Conservation (phyloP, 139 green algal genomes). For the Zygnema circumcarinatum region DNA sequence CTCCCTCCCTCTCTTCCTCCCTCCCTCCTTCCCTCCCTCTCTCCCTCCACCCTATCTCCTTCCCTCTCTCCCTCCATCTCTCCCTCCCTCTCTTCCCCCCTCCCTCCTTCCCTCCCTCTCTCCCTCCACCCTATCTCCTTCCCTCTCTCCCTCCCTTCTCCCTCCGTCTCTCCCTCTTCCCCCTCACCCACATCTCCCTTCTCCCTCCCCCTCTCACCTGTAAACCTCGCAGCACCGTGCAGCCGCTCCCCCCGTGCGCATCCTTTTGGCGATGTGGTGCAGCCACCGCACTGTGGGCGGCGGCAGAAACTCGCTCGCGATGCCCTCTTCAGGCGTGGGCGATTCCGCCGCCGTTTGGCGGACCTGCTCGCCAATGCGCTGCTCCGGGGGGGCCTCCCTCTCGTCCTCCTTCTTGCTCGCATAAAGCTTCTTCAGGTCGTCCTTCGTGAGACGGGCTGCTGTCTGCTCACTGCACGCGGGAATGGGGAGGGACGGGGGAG, state of each 20-base stretch:
- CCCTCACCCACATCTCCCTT: not conserved
- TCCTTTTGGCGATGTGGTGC: not conserved
- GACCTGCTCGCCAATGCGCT: not conserved
- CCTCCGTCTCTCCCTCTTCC: not conserved
- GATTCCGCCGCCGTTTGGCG: not conserved
- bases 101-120: not conserved
- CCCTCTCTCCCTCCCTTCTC: not conserved
- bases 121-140: not conserved
- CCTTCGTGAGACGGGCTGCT: not conserved
- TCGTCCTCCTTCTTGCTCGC: not conserved
- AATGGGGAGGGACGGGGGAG: not conserved
- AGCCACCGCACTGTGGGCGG: not conserved
- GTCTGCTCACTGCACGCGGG: not conserved
- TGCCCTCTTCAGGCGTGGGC: not conserved
- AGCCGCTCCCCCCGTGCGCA: not conserved
- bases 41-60: not conserved
- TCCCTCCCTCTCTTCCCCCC: too few species aligned
- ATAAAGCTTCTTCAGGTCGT: not conserved
- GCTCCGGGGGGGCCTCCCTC: not conserved
- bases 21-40: not conserved
- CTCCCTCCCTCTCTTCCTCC: not conserved
- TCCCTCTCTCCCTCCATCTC: not conserved
- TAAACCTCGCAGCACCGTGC: not conserved
- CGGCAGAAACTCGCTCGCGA: not conserved
- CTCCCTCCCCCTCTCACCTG: not conserved